A percentile compares a stretch with the other conserved stretches of the same genome.
Evolutionary conservation across 129 eudicot genomes (phyloP).

Genomic region (Dittrichia graveolens): DNA sequence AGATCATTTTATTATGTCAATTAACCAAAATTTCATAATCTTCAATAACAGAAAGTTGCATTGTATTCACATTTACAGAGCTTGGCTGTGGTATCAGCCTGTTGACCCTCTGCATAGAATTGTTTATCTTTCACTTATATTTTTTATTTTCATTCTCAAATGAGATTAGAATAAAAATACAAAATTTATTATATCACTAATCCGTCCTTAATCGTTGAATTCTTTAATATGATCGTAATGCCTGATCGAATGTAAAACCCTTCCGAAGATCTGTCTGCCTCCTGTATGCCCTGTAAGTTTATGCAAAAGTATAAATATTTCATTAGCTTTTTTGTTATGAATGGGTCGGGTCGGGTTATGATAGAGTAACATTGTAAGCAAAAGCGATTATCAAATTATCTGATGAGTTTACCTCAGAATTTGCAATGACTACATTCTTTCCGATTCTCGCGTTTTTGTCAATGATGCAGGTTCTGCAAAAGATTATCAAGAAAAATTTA

Average conservation of each 20-base stretch:
- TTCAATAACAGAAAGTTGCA: constrained; percentile 20
- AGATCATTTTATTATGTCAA: background rate
- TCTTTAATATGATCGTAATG: constrained; percentile 64
- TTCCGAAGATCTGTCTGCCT: constrained; percentile 94
- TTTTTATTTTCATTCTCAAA: constrained; percentile 27
- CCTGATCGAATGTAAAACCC: constrained; percentile 97
- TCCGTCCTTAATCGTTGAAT: constrained; percentile 86
- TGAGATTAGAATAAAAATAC: background rate
- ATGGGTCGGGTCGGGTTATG: background rate
- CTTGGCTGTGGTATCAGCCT: constrained; percentile 26
- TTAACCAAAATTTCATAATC: constrained; percentile 27
- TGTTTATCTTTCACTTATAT: constrained; percentile 8
- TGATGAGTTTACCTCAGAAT: constrained; percentile 82
- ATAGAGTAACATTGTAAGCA: no score
- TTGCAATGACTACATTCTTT: constrained; percentile 80
- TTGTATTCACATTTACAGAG: constrained; percentile 35
- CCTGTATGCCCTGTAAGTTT: constrained; percentile 77
- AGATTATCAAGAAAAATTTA: constrained; percentile 4
- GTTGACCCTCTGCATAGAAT: constrained; percentile 27
- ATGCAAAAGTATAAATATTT: background rate
- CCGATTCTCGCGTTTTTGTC: constrained; percentile 99
- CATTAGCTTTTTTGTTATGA: background rate
- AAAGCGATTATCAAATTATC: no score
- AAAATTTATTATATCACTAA: constrained; percentile 52
- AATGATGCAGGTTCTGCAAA: constrained; percentile 83